Evolutionary conservation across 257 asterid species (phyloP), one percentile per base, ranked within the genome.

Genomic region (Handroanthus guayacan): DNA sequence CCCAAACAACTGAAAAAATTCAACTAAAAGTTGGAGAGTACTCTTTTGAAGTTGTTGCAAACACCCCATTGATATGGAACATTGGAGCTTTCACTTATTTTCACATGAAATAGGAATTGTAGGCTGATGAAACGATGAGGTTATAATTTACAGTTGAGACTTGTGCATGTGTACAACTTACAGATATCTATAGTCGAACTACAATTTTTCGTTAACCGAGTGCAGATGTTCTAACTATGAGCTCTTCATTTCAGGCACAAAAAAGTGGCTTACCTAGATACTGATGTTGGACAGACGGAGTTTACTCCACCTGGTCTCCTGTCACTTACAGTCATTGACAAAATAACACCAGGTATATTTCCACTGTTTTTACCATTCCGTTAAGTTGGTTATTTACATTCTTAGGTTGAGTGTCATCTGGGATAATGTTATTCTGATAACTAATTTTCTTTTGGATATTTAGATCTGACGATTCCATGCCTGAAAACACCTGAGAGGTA

Each of bases 201-300:
- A 39, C n/a, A 2, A 5, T 36, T 73, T 66, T 48, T 56, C 6
- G 5, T 45, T 41, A 44, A 37, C 13, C 55, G 43, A 14, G 11
- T 12, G 54, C 16, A 62, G n/a, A 45, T 31, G 55, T 64, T 69
- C 4, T 55, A 37, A 43, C 50, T 56, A n/a, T 38, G 44, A 13
- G 10, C 43, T 78, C 38, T 52, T 71, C 14, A 18, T 75, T 75
- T 79, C 90, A 95, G 99, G 87, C 92, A 89, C 83, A 86, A 84
- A 77, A 91, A 79, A 52, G 98, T 93, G 76, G 97, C 97, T 83
- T 95, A 87, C 81, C 90, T 95, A 79, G 99, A 95, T 81, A 95
- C 98, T 54, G 99, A 95, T 84, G 97, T 91, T 80, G 98, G 98
- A 67, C 99, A 93, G 90, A 76, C 97, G 7, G 99, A 93, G 84